Evolutionary conservation across 768 basidiomycete species (phyloP), one percentile per base, ranked within the genome.

Genomic region (Serendipita sp.): DNA sequence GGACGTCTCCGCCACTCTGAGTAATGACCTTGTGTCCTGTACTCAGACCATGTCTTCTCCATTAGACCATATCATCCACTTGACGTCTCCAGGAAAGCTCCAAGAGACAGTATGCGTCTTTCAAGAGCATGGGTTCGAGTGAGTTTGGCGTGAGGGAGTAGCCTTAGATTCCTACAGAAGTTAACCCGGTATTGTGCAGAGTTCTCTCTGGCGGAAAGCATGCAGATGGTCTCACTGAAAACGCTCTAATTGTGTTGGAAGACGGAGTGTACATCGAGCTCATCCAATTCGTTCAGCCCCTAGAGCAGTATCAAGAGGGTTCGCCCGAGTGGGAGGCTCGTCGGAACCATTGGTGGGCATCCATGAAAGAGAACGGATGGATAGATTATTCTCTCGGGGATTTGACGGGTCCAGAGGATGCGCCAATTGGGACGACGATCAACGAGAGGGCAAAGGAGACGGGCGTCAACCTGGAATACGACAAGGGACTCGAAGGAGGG

Each of bases 241-340:
- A 88, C 70, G 80, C 81, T 1, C 80, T 89, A 44, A 79, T 88
- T 51, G 84, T 85, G 47, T 72, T 87, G 28, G 71, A 72, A 34
- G 85, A 86, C 65, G 80, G 81, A 13, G 75, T 75, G 15, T 89
- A 88, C 71, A 75, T 89, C 53, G 87, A 89, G 70, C 79, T 89
- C 37, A 80, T 89, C 68, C 78, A 80, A 16, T 89, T 88, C 75
- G 81, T 78, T 1, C 78, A 83, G 63, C 79, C 83, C 0, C 71
- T 73, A 38, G 56, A 24, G 8, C 77, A 79, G 0, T 86, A 85
- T 66, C 83, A 82, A 1, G 77, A 76, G 0, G 75, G 74, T 5
- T 79, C 81, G 35, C 79, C 79, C 13, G 76, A 76, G 45, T 76
- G 78, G 16, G 63, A 69, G 1, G 69, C 72, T 30, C 80, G 85